Evolutionary conservation across 2,329 filamentous ascomycete genomes (phyloP), one percentile per base, ranked within the genome.

Genomic region (Samsoniella hepiali): DNA sequence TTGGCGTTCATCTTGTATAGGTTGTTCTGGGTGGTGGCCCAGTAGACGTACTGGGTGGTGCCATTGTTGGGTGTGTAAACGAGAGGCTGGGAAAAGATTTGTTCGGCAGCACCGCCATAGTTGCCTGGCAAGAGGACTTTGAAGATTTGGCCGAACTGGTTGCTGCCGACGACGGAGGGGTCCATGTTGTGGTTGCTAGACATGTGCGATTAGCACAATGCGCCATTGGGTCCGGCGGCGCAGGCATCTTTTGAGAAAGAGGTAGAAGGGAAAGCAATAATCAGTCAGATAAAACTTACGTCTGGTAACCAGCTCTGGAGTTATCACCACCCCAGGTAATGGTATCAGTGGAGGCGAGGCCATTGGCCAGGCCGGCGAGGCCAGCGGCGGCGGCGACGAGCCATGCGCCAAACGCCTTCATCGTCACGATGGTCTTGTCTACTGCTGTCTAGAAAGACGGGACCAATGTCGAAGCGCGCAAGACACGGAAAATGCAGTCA

Each of bases 261-360:
- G 29, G 22, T n/a, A 22, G 1, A 22, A 29, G 38, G 22, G 22
- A 47, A 38, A 29, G 22, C 13, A 32, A 36, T 40, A 10, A 7
- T 9, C 3, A 2, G 32, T 29, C 0, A 15, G 9, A 22, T 29
- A 1, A 22, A n/a, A 73, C 78, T 70, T 67, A 83, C 81, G 76
- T 78, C 70, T 83, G 80, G 69, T 85, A 85, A 34, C 83, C 82
- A 13, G 78, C 70, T 58, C 83, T 74, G 11, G 80, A 78, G 69
- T 84, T 84, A 67, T 84, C 82, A 65, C 84, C 84, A 67, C 83
- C 82, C 82, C 83, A 85, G 34, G 84, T 86, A 65, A 85, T 85
- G 63, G 83, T 84, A 65, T 85, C 82, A 1, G 82, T 83, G n/a
- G 70, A 72, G 8, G 69, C 78, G 15, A 80, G 71, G 54, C 74